Evolutionary conservation across 495 filamentous ascomycete genomes (phyloP).

Genomic region (Tuber melanosporum): DNA sequence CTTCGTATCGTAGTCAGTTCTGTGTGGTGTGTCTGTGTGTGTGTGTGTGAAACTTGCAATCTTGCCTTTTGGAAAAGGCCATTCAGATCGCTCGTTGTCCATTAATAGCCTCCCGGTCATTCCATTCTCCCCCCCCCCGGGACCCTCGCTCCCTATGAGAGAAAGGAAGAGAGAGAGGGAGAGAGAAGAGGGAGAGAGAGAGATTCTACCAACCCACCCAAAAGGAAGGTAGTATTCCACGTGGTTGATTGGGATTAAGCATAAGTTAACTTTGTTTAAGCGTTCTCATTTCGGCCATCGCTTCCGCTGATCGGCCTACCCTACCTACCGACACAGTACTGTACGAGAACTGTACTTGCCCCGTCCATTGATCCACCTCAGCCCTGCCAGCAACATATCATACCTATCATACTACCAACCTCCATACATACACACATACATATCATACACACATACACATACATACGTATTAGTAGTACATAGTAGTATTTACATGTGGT

Average conservation of each 20-base stretch:
- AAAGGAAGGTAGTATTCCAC: not conserved
- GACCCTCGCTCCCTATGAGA: not conserved
- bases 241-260: slow-evolving; percentile 1
- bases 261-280: slow-evolving; percentile 1
- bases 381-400: not conserved
- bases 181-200: not conserved
- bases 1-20: not conserved
- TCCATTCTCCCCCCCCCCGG: not conserved
- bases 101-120: not conserved
- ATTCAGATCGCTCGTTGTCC: not conserved
- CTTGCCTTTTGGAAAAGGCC: not conserved
- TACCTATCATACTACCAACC: too few relatives aligned
- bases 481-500: too few relatives aligned
- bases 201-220: not conserved
- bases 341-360: not conserved
- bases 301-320: not conserved
- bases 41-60: not conserved
- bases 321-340: not conserved
- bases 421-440: too few relatives aligned
- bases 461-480: not conserved
- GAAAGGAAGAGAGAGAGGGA: not conserved
- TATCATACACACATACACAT: not conserved
- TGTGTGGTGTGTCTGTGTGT: not conserved
- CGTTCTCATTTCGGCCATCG: not conserved
- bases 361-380: not conserved